Percentiles rank a stretch among this genome's conserved stretches.
phyloP scores from a whole-genome alignment of 441 rosid species.

The Mallotus repandus region DNA sequence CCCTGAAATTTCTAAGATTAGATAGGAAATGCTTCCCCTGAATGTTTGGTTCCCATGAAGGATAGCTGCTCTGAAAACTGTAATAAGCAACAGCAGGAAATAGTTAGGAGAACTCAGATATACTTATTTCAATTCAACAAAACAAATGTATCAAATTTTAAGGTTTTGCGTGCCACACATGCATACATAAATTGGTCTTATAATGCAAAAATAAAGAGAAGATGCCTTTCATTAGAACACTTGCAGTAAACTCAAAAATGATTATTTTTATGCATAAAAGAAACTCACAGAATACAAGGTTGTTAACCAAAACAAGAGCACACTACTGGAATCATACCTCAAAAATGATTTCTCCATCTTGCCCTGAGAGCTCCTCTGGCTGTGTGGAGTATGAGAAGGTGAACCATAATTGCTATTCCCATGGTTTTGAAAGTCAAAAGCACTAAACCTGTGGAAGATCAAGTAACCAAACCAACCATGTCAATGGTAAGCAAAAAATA shows the following conservation, averaged over 20 bases:
- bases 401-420: conserved; percentile 91
- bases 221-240: too few relatives aligned
- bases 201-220: too few relatives aligned
- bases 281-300: not conserved
- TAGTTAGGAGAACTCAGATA: not conserved
- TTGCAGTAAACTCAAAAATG: too few relatives aligned
- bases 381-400: conserved; percentile 47
- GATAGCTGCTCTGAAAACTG: conserved; percentile 89
- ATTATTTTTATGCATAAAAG: not conserved
- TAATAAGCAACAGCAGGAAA: conserved; percentile 19
- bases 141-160: not conserved
- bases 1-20: conserved; percentile 76
- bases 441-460: conserved; percentile 66
- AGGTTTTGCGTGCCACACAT: not conserved
- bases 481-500: conserved; percentile 3
- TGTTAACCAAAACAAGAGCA: not conserved
- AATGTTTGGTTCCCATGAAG: conserved; percentile 81
- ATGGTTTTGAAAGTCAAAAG: conserved; percentile 82
- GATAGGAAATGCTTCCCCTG: conserved; percentile 78
- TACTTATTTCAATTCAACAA: not conserved
- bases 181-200: not conserved
- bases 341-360: conserved; percentile 98
- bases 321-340: conserved; percentile 45
- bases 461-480: conserved; percentile 11
- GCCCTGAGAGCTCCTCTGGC: conserved; percentile 88